These are phyloP conservation scores for Trichoderma guizhouense DNA, from an alignment of 2,329 filamentous ascomycete species.

Conservation along the genomic window DNA sequence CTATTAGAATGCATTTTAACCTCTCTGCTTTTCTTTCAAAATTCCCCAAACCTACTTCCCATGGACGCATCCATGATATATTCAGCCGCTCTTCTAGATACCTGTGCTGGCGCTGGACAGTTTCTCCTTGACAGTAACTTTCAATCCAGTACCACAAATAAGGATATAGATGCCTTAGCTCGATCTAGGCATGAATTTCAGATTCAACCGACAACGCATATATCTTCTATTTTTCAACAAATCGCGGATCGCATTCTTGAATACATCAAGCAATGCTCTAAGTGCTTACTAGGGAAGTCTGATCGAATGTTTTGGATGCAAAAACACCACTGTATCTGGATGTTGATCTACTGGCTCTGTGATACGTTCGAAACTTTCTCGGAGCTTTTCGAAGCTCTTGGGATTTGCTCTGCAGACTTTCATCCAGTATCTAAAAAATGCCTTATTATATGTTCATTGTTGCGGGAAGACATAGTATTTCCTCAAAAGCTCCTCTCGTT, in stretches of 20 bases:
- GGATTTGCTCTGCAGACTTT: background rate
- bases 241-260: background rate
- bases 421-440: background rate
- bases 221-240: background rate
- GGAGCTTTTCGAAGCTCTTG: background rate
- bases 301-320: background rate
- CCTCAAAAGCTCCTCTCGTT: background rate
- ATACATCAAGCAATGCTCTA: background rate
- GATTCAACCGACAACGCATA: background rate
- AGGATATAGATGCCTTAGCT: background rate
- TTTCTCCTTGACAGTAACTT: background rate
- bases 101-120: background rate
- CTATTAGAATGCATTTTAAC: background rate
- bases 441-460: background rate
- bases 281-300: accelerated
- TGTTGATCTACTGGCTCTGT: background rate
- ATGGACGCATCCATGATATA: background rate
- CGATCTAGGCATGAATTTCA: background rate
- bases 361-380: background rate
- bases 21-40: accelerated
- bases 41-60: background rate
- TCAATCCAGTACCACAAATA: background rate
- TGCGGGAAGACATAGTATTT: background rate
- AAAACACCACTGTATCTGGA: background rate
- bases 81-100: background rate